Evolutionary conservation across 1,284 basidiomycete genomes (phyloP).

Genomic region (Mycena sp.): DNA sequence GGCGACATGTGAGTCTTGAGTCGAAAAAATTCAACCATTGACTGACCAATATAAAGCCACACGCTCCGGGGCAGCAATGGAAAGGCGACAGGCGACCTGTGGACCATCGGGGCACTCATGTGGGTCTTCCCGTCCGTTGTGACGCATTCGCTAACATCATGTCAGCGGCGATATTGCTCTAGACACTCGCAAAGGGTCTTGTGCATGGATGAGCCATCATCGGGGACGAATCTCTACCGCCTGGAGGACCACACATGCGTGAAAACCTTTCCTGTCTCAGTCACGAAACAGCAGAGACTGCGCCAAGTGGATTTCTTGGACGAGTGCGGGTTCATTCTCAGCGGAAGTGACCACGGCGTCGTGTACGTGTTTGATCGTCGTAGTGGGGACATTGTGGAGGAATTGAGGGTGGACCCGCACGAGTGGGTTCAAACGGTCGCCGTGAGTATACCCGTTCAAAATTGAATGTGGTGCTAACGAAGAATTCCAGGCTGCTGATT

Average conservation of each 20-base stretch:
- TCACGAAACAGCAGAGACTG: too few relatives aligned
- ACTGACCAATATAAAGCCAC: not conserved
- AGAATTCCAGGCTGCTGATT: not conserved
- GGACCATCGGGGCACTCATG: not conserved
- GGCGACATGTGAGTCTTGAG: slow-evolving; percentile 22
- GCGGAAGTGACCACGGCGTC: slow-evolving; percentile 36
- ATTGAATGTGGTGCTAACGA: not conserved
- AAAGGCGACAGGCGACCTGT: not conserved
- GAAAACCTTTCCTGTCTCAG: too few relatives aligned
- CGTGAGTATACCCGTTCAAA: slow-evolving; percentile 12
- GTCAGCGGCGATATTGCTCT: slow-evolving; percentile 3
- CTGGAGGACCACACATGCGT: not conserved
- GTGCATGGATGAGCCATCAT: slow-evolving; percentile 25
- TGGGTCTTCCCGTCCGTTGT: not conserved
- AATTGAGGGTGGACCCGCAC: slow-evolving; percentile 16
- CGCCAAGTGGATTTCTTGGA: slow-evolving; percentile 29
- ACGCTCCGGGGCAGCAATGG: not conserved
- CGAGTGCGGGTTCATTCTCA: slow-evolving; percentile 23
- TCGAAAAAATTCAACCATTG: not conserved
- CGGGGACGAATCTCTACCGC: slow-evolving; percentile 21
- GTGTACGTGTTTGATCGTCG: slow-evolving; percentile 34
- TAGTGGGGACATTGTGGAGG: slow-evolving; percentile 20
- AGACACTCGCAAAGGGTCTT: not conserved
- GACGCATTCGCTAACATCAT: not conserved
- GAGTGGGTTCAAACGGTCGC: slow-evolving; percentile 31